These are phyloP conservation scores for Trypanosoma brucei DNA, from an alignment of 208 protist genomes.

Conservation along the genomic window DNA sequence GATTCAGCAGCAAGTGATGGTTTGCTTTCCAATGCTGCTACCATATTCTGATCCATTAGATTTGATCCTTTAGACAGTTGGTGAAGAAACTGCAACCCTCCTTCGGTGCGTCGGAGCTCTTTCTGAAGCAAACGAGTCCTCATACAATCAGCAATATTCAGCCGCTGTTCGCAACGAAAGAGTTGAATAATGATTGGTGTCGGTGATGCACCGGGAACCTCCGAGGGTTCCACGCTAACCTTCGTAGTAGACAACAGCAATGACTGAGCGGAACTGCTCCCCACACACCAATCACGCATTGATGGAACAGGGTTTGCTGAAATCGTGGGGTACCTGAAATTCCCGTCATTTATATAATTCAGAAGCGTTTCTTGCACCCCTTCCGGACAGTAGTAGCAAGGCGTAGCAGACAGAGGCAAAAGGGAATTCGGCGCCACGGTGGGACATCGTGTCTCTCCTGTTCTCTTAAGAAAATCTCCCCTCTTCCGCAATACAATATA, in stretches of 20 bases:
- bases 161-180: conserved; percentile 8
- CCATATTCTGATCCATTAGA: not conserved
- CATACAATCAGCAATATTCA: conserved; percentile 13
- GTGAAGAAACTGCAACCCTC: not conserved
- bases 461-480: not conserved
- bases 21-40: not conserved
- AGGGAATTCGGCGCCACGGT: not conserved
- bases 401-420: not conserved
- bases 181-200: conserved; percentile 1
- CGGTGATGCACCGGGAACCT: not conserved
- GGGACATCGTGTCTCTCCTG: not conserved
- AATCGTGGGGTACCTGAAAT: too few species aligned
- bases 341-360: not conserved
- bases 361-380: not conserved
- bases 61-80: not conserved
- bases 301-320: too few species aligned
- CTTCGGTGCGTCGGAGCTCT: conserved; percentile 12
- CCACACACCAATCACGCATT: not conserved
- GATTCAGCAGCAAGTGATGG: not conserved
- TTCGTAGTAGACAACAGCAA: not conserved
- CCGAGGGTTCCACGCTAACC: not conserved
- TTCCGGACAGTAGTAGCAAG: not conserved
- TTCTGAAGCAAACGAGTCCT: conserved; percentile 13
- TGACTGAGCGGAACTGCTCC: not conserved
- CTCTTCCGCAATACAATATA: not conserved